A percentile compares a stretch with the other conserved stretches of the same genome.
These are phyloP conservation scores for Trichoderma sp. DNA, from an alignment of 2,329 filamentous ascomycete species.

Conservation along the genomic window DNA sequence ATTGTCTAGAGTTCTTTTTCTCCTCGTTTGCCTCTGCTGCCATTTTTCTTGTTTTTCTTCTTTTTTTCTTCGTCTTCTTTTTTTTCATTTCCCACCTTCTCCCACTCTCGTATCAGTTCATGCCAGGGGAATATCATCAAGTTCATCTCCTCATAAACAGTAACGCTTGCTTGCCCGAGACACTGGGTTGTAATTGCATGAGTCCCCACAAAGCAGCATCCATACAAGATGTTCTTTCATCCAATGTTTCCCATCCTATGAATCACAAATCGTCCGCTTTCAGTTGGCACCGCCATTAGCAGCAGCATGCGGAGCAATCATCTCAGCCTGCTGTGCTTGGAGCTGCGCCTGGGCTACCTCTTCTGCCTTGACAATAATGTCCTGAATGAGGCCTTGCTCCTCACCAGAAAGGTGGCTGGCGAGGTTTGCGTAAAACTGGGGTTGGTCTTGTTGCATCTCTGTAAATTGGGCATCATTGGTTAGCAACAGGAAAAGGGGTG, in stretches of 20 bases:
- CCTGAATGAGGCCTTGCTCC: slow-evolving; percentile 79
- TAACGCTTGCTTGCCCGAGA: slow-evolving; percentile 1
- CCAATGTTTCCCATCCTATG: background rate
- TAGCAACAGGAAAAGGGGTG: slow-evolving; percentile 26
- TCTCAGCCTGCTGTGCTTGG: slow-evolving; percentile 29
- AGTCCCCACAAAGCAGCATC: background rate
- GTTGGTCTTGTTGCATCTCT: slow-evolving; percentile 90
- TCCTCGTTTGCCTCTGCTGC: background rate
- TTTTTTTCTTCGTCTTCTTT: background rate
- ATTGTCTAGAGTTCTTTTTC: slow-evolving; percentile 17
- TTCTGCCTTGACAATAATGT: slow-evolving; percentile 67
- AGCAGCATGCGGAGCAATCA: background rate
- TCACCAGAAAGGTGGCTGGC: slow-evolving; percentile 76
- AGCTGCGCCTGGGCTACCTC: slow-evolving; percentile 40
- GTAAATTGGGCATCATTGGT: slow-evolving; percentile 24
- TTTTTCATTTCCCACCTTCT: background rate
- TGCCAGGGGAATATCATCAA: slow-evolving; percentile 19
- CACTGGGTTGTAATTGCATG: background rate
- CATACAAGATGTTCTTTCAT: slow-evolving; percentile 2
- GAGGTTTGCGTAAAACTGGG: slow-evolving; percentile 80
- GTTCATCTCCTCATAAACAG: slow-evolving; percentile 21
- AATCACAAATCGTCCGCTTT: background rate
- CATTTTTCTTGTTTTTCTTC: background rate
- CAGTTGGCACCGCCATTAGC: slow-evolving; percentile 24
- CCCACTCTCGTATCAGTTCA: background rate